Percentiles rank a stretch among this genome's conserved stretches.
phyloP scores from a whole-genome alignment of 495 filamentous ascomycete species.

The Penicillium cataractarum region DNA sequence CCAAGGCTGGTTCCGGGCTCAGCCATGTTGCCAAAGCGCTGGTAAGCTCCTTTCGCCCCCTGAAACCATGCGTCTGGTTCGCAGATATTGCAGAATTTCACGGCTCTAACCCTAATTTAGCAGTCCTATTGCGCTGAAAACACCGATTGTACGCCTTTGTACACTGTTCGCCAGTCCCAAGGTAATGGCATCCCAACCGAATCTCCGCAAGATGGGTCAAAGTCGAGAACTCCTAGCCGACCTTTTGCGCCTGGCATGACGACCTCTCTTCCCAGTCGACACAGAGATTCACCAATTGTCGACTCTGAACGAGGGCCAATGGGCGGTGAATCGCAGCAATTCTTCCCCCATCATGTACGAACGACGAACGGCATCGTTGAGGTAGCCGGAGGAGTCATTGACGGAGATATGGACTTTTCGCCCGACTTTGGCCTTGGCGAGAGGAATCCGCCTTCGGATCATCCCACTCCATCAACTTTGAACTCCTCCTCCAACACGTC shows the following conservation, averaged over 20 bases:
- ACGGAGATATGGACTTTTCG: slow-evolving; percentile 40
- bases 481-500: slow-evolving; percentile 43
- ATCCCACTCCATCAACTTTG: slow-evolving; percentile 40
- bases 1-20: slow-evolving; percentile 4
- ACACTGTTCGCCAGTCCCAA: slow-evolving; percentile 20
- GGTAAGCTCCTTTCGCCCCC: slow-evolving; percentile 16
- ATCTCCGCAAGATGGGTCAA: slow-evolving; percentile 10
- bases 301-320: background rate
- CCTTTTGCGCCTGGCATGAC: slow-evolving; percentile 5
- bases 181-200: background rate
- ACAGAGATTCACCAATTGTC: slow-evolving; percentile 17
- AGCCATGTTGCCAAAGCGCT: slow-evolving; percentile 15
- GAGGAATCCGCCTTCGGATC: slow-evolving; percentile 37
- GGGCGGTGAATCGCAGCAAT: slow-evolving; percentile 8
- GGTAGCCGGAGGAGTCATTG: slow-evolving; percentile 14
- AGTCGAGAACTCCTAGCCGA: background rate
- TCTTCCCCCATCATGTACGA: slow-evolving; percentile 13
- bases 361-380: slow-evolving; percentile 7
- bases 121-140: slow-evolving; percentile 14
- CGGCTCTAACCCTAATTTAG: slow-evolving; percentile 17
- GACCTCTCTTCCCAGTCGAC: slow-evolving; percentile 35
- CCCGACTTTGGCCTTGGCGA: slow-evolving; percentile 34
- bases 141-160: slow-evolving; percentile 19
- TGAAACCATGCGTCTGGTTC: background rate
- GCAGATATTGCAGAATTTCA: too few species aligned